Percentiles rank a stretch among this genome's conserved stretches.
phyloP scores from a whole-genome alignment of 352 stramenopile genomes.

The Peronospora belbahrii region DNA sequence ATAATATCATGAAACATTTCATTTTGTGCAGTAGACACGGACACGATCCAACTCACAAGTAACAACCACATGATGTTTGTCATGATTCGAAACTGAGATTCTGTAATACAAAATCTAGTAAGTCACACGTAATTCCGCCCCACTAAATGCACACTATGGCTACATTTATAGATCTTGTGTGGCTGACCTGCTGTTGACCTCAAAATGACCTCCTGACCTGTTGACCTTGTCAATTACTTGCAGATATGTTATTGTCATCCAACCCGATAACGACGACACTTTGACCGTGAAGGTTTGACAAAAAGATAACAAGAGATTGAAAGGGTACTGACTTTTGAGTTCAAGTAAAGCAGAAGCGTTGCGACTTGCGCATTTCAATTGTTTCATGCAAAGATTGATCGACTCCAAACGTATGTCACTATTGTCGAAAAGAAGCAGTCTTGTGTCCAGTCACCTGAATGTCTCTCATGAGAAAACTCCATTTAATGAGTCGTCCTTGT shows the following conservation, averaged over 20 bases:
- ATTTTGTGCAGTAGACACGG: constrained; percentile 2
- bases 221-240: too few species aligned
- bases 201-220: too few species aligned
- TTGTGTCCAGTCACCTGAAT: too few species aligned
- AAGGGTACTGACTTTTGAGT: constrained; percentile 31
- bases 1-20: constrained; percentile 28
- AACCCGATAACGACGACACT: too few species aligned
- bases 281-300: too few species aligned
- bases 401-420: constrained; percentile 23
- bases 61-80: background rate
- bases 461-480: too few species aligned
- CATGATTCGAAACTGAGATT: constrained; percentile 3
- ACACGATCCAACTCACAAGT: constrained; percentile 3
- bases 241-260: too few species aligned
- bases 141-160: background rate
- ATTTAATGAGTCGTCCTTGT: too few species aligned
- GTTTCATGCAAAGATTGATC: constrained; percentile 39
- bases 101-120: background rate
- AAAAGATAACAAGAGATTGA: constrained; percentile 42
- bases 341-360: constrained; percentile 62
- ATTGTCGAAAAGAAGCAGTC: background rate
- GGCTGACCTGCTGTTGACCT: too few species aligned
- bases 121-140: background rate
- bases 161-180: background rate
- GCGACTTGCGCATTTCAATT: too few species aligned